Evolutionary conservation across 805 yeast species (phyloP).

Genomic region (Yamadazyma nakazawae): DNA sequence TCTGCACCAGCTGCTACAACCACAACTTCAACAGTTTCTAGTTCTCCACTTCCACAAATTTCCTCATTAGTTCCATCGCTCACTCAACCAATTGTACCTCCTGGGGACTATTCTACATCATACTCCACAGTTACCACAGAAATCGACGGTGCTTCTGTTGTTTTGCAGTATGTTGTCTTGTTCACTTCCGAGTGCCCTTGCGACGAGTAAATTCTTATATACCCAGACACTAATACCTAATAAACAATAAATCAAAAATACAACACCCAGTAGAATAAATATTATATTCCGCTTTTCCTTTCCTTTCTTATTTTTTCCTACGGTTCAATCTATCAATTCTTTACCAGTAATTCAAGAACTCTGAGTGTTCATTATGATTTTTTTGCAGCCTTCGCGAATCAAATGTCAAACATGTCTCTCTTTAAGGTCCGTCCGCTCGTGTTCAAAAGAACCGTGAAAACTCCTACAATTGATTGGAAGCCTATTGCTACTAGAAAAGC

Average conservation of each 20-base stretch:
- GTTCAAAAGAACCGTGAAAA: slow-evolving; percentile 38
- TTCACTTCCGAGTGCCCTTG: slow-evolving; percentile 20
- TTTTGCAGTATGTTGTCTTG: slow-evolving; percentile 22
- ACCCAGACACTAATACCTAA: not conserved
- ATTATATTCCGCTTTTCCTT: no score
- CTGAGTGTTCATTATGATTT: not conserved
- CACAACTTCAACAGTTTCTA: not conserved
- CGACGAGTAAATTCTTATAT: not conserved
- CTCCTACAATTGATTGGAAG: slow-evolving; percentile 81
- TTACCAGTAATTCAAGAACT: no score
- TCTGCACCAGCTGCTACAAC: not conserved
- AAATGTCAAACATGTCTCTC: not conserved
- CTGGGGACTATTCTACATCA: slow-evolving; percentile 21
- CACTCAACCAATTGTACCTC: slow-evolving; percentile 16
- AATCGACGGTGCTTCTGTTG: slow-evolving; percentile 20
- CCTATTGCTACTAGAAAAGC: slow-evolving; percentile 56
- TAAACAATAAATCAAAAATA: not conserved
- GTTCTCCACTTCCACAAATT: not conserved
- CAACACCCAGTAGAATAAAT: no score
- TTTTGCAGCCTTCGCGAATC: slow-evolving; percentile 3
- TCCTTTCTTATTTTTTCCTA: not conserved
- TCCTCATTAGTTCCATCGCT: slow-evolving; percentile 1
- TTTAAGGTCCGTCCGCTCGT: not conserved
- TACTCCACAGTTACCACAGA: slow-evolving; percentile 20
- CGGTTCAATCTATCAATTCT: no score